These are phyloP conservation scores for Peronospora tabacina DNA, from an alignment of 352 stramenopile species.

Conservation along the genomic window DNA sequence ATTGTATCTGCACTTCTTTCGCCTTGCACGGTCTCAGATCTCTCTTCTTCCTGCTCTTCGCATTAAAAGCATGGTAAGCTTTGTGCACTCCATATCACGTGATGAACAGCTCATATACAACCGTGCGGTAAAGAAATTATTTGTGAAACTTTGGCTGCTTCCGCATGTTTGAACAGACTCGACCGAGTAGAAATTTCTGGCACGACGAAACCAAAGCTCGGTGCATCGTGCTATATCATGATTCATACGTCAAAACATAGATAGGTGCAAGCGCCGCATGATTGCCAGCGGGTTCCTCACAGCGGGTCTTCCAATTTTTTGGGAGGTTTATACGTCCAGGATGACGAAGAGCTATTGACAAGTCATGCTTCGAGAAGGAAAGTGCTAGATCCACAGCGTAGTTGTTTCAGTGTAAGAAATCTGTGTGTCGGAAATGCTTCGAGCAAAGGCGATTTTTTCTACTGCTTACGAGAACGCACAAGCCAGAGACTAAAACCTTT, in stretches of 20 bases:
- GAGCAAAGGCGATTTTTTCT: too few species aligned
- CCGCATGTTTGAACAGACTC: slow-evolving; percentile 30
- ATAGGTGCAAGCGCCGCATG: slow-evolving; percentile 23
- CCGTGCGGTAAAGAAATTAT: slow-evolving; percentile 34
- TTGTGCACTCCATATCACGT: slow-evolving; percentile 25
- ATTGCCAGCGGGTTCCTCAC: slow-evolving; percentile 41
- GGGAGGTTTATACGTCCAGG: slow-evolving; percentile 27
- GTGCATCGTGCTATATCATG: slow-evolving; percentile 23
- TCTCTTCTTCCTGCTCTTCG: neutral
- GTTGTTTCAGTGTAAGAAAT: too few species aligned
- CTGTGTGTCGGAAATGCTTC: too few species aligned
- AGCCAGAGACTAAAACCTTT: too few species aligned
- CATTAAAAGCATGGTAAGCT: neutral
- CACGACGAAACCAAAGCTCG: slow-evolving; percentile 32
- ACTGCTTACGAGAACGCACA: too few species aligned
- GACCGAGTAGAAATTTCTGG: slow-evolving; percentile 31
- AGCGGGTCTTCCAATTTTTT: slow-evolving; percentile 34
- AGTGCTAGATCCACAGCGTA: too few species aligned
- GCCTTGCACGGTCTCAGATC: too few species aligned
- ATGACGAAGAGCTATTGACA: slow-evolving; percentile 33
- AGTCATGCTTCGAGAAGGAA: slow-evolving; percentile 36
- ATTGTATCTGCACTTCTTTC: too few species aligned
- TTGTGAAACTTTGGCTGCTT: slow-evolving; percentile 34
- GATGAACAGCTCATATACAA: slow-evolving; percentile 42
- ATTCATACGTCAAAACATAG: slow-evolving; percentile 1